Evolutionary conservation across 2,329 filamentous ascomycete species (phyloP), one percentile per base, ranked within the genome.

Genomic region (Alternaria brassicicola): DNA sequence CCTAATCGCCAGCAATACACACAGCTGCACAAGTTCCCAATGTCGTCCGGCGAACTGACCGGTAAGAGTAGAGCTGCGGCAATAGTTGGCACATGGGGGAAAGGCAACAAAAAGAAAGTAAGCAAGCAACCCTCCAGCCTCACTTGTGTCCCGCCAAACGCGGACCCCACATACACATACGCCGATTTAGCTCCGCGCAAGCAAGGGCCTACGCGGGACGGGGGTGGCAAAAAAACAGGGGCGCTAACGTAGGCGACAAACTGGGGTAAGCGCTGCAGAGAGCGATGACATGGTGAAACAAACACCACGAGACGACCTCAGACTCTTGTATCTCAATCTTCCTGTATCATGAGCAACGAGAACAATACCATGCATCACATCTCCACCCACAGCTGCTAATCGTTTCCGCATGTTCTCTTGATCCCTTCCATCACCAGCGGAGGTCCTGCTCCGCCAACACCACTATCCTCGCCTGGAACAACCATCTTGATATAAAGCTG

Each of bases 61-160:
- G 60, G 62, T 55, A 31, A 33, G 42, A 36, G 62, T 55, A 54
- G 57, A 45, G 42, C 30, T 33, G 33, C 26, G 38, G 19, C 5
- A 28, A 35, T 33, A 53, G 49, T 39, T 51, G 48, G 36, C 9
- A 33, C n/a, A n/a, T n/a, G n/a, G n/a, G n/a, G n/a, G n/a, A n/a
- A n/a, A n/a, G 39, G 58, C 55, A 55, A 46, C 55, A 52, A 48
- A 59, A 60, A 47, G 51, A 31, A 55, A 45, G 47, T 15, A 36
- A 38, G 33, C 51, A 58, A 58, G 45, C 51, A 28, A 12, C 42
- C 38, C 15, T 61, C 58, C 57, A 65, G 62, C 62, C 62, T 65
- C 62, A 63, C 59, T 53, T 57, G 33, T 49, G 47, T 58, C 55
- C 45, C 55, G 39, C 55, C 52, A 55, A 41, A 26, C n/a, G 33